Percentiles rank a stretch among this genome's conserved stretches.
phyloP scores from a whole-genome alignment of 108 stramenopile species.

The Fragilariopsis cylindrus region DNA sequence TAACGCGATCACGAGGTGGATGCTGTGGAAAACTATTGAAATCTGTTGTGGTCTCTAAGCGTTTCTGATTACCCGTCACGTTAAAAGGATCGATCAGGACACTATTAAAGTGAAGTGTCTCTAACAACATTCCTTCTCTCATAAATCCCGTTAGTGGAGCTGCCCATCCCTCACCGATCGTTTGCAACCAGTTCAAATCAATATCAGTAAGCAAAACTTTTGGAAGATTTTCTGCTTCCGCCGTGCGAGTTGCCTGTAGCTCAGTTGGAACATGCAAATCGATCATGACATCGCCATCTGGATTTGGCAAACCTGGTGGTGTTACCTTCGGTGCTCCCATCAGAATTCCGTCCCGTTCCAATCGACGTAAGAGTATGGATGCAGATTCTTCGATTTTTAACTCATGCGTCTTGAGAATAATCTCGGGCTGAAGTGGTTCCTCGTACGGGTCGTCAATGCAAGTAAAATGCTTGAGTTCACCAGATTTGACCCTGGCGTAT shows the following conservation, averaged over 20 bases:
- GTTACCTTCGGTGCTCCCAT: constrained; percentile 89
- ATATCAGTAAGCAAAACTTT: constrained; percentile 96
- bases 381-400: constrained; percentile 92
- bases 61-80: constrained; percentile 77
- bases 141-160: constrained; percentile 97
- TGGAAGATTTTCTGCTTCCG: constrained; percentile 88
- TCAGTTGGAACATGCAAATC: constrained; percentile 88
- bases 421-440: constrained; percentile 88
- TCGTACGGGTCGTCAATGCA: constrained; percentile 99
- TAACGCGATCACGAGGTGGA: constrained; percentile 81
- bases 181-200: constrained; percentile 97
- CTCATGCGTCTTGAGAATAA: constrained; percentile 90
- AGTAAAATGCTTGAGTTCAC: constrained; percentile 97
- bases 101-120: constrained; percentile 96
- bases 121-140: constrained; percentile 95
- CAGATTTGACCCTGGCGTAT: constrained; percentile 83
- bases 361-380: constrained; percentile 79
- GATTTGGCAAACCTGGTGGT: constrained; percentile 92
- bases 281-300: constrained; percentile 94
- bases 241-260: constrained; percentile 43
- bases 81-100: constrained; percentile 96
- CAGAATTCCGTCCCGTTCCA: constrained; percentile 92
- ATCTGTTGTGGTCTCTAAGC: constrained; percentile 79
- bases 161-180: constrained; percentile 98
- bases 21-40: constrained; percentile 72